Evolutionary conservation across 2,329 filamentous ascomycete species (phyloP).

Genomic region (Lojkania enalia): DNA sequence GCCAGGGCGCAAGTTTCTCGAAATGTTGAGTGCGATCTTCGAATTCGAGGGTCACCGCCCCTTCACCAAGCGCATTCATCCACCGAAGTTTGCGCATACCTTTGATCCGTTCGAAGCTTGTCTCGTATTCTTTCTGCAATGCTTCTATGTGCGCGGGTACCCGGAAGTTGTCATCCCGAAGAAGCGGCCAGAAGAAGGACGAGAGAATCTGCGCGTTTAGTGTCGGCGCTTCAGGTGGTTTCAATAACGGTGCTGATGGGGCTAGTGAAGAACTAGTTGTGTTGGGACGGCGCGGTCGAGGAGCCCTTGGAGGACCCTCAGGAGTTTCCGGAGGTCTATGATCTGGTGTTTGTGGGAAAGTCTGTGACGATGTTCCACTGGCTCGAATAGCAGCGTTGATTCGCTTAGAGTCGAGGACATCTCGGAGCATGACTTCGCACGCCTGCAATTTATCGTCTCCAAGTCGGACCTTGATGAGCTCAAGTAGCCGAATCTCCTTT

Average conservation of each 20-base stretch:
- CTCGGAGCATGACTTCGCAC: conserved; percentile 96
- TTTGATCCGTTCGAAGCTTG: conserved; percentile 79
- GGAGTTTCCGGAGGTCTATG: conserved; percentile 25
- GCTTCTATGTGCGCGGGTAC: conserved; percentile 62
- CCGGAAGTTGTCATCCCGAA: conserved; percentile 70
- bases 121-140: conserved; percentile 71
- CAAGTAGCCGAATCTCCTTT: conserved; percentile 78
- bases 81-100: conserved; percentile 84
- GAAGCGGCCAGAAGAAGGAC: conserved; percentile 87
- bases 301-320: conserved; percentile 26
- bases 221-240: conserved; percentile 38
- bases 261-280: conserved; percentile 13
- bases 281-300: conserved; percentile 26
- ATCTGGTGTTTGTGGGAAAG: conserved; percentile 21
- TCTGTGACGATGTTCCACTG: conserved; percentile 10
- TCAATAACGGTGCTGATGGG: conserved; percentile 17
- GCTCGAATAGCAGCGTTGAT: conserved; percentile 62
- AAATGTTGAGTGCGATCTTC: conserved; percentile 75
- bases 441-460: conserved; percentile 84
- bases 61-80: conserved; percentile 80
- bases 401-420: conserved; percentile 80
- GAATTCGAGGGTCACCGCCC: conserved; percentile 78
- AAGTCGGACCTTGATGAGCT: conserved; percentile 85
- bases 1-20: conserved; percentile 79
- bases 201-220: conserved; percentile 87